Evolutionary conservation across 352 stramenopile genomes (phyloP), one percentile per base, ranked within the genome.

Genomic region (Pythium biforme): DNA sequence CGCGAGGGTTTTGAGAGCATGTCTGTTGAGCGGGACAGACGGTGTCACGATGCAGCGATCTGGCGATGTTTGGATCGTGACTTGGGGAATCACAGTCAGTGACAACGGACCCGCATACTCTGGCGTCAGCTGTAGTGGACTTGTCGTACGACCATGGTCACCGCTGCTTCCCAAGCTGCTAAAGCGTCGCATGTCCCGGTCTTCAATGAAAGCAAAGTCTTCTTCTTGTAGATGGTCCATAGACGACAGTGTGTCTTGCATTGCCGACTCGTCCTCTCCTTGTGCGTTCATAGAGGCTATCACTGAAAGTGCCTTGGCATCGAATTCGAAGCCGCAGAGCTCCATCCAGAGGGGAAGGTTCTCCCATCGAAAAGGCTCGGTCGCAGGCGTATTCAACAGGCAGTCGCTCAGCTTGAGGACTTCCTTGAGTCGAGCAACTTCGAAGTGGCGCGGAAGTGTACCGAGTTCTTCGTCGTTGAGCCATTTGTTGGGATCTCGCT

Each of bases 151-250:
- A 15, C 66, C 65, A 31, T 71, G 71, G 20, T 77, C 59, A n/a
- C 72, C 76, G 53, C 69, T 72, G 29, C 76, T 77, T 14, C 76
- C 79, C 65, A 93, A 80, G 50, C 82, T 90, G 45, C 77, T 90
- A 49, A 81, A 85, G 10, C 79, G 68, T 37, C 81, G 64, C 23
- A 88, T 58, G 59, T 90, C 81, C 0, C 77, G 76, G 62, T 90
- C 84, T 74, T 94, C 84, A 7, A 94, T 76, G 59, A 94, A 90
- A 2, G 84, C 79, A 54, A 94, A 94, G 51, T 82, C 82, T 39
- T 94, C 82, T 53, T 92, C 84, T 59, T 75, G 62, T 0, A 70
- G 29, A 59, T 69, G 55, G 26, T 73, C 66, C n/a, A 60, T 62
- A 14, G 55, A 19, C 7, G 57, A 8, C 0, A 19, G 14, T 7